Evolutionary conservation across 148 eudicot species (phyloP).

Genomic region (Camellia granthamiana): DNA sequence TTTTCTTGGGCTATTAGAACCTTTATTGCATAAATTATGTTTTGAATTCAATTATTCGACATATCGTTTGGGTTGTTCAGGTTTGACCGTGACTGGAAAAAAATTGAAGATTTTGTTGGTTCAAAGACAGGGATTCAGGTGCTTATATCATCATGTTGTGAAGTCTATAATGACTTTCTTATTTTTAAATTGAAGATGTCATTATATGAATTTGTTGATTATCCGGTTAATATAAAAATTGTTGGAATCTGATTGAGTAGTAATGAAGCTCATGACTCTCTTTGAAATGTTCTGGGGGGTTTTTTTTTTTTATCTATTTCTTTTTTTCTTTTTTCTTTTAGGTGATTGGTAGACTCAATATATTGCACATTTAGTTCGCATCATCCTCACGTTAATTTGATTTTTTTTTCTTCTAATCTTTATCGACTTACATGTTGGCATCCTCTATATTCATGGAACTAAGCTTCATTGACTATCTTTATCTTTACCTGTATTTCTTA

Average conservation of each 20-base stretch:
- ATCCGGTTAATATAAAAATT: not conserved
- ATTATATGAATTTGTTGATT: not conserved
- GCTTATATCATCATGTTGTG: slow-evolving; percentile 21
- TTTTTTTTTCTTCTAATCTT: too few relatives aligned
- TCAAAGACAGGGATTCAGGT: slow-evolving; percentile 94
- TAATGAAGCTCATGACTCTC: not conserved
- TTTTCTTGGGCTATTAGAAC: not conserved
- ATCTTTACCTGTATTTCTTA: too few relatives aligned
- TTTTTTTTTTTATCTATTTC: too few relatives aligned
- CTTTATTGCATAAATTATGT: not conserved
- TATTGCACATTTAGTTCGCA: too few relatives aligned
- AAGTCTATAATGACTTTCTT: not conserved
- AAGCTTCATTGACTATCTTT: too few relatives aligned
- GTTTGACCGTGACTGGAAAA: slow-evolving; percentile 97
- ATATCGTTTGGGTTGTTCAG: slow-evolving; percentile 32
- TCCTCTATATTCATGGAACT: too few relatives aligned
- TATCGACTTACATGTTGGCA: too few relatives aligned
- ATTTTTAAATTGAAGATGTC: not conserved
- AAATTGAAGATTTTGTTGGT: slow-evolving; percentile 92
- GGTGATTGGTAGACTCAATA: too few relatives aligned
- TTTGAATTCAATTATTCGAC: not conserved
- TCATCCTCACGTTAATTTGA: too few relatives aligned
- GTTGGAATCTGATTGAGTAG: not conserved
- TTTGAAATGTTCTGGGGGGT: too few relatives aligned
- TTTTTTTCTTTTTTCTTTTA: not conserved